phyloP scores from a whole-genome alignment of 208 protist species.

The Naegleria gruberi region DNA sequence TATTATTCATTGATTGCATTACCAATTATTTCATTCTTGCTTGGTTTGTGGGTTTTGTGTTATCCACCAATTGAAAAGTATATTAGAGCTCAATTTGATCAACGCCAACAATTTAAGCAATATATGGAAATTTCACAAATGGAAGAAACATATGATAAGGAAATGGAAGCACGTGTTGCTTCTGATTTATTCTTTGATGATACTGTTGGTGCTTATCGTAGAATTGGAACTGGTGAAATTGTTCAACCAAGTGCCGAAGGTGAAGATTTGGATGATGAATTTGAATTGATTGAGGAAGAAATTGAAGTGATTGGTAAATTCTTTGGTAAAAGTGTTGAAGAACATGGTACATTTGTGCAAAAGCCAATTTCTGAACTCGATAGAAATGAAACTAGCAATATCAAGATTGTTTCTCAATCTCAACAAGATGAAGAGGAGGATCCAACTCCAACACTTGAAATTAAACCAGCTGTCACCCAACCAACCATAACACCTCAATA shows the following conservation, averaged over 20 bases:
- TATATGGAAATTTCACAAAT: not conserved
- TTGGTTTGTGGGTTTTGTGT: not conserved
- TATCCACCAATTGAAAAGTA: not conserved
- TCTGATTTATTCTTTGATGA: not conserved
- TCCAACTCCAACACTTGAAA: not conserved
- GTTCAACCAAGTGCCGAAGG: not conserved
- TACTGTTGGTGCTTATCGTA: not conserved
- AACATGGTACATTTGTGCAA: not conserved
- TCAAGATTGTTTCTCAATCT: not conserved
- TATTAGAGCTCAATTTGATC: not conserved
- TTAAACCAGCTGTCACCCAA: not conserved
- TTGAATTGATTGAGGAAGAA: not conserved
- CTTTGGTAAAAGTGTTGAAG: not conserved
- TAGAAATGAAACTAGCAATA: not conserved
- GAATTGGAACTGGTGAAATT: slow-evolving; percentile 1
- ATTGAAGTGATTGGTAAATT: slow-evolving; percentile 9
- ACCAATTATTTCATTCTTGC: not conserved
- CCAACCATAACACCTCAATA: not conserved
- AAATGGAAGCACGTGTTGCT: not conserved
- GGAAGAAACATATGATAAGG: not conserved
- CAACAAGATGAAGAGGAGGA: not conserved
- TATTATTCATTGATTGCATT: not conserved
- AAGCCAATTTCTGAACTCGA: not conserved
- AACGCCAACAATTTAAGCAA: not conserved
- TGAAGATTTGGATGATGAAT: not conserved